These are phyloP conservation scores for Sphagnum fallax DNA, from an alignment of 228 moss, liverwort and hornwort species.

Conservation along the genomic window DNA sequence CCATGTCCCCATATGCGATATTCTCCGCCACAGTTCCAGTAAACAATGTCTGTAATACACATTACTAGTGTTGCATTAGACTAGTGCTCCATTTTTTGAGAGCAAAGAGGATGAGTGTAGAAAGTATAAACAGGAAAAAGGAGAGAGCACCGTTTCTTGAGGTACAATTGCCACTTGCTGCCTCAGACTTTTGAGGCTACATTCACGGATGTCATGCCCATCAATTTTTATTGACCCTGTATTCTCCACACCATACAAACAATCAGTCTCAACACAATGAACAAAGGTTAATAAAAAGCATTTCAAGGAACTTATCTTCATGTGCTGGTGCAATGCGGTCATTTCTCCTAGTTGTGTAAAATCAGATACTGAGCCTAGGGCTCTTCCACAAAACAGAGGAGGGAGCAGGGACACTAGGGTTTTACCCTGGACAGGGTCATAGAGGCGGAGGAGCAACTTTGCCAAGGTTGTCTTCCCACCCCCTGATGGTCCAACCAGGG, in stretches of 20 bases:
- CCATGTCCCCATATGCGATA: slow-evolving; percentile 81
- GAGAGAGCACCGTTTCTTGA: slow-evolving; percentile 67
- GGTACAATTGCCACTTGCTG: slow-evolving; percentile 92
- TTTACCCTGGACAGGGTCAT: slow-evolving; percentile 79
- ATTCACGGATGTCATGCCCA: slow-evolving; percentile 62
- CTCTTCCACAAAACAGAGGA: too few relatives aligned
- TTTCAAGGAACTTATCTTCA: too few relatives aligned
- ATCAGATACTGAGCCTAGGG: too few relatives aligned
- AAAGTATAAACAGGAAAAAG: slow-evolving; percentile 3
- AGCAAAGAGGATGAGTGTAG: background rate
- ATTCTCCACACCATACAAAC: background rate
- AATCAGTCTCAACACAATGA: too few relatives aligned
- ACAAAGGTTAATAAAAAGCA: too few relatives aligned
- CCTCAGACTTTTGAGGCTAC: slow-evolving; percentile 63
- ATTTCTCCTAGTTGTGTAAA: too few relatives aligned
- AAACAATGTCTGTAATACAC: slow-evolving; percentile 63
- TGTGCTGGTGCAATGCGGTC: too few relatives aligned
- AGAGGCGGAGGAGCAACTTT: slow-evolving; percentile 89
- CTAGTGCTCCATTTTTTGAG: too few relatives aligned
- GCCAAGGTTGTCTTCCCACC: slow-evolving; percentile 92
- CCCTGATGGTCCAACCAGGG: slow-evolving; percentile 91
- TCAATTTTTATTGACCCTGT: slow-evolving; percentile 78
- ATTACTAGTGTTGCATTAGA: slow-evolving; percentile 8
- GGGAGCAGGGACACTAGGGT: background rate
- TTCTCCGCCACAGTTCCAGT: slow-evolving; percentile 98